Percentiles rank a stretch among this genome's conserved stretches.
phyloP scores from a whole-genome alignment of 164 flowering plant genomes.

The Dillenia suffruticosa region DNA sequence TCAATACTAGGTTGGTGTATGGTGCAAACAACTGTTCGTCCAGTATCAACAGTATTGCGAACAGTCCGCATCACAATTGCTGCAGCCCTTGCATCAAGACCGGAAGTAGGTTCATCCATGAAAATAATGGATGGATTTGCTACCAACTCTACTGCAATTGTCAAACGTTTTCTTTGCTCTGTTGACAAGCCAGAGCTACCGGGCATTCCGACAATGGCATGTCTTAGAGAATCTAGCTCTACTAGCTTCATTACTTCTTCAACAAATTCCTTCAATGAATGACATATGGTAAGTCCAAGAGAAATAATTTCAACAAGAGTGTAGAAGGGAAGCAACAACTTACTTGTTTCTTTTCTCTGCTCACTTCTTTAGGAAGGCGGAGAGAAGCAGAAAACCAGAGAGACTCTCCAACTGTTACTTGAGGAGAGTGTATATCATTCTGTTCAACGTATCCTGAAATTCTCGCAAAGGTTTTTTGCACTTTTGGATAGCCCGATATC shows the following conservation, averaged over 20 bases:
- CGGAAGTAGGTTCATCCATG: conserved; percentile 99
- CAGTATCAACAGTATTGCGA: conserved; percentile 93
- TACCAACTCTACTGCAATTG: conserved; percentile 96
- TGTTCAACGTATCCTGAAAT: conserved; percentile 95
- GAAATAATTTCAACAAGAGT: background rate
- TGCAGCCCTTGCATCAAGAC: conserved; percentile 96
- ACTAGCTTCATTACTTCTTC: conserved; percentile 86
- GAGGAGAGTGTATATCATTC: conserved; percentile 94
- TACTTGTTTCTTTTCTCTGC: conserved; percentile 48
- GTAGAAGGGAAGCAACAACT: conserved; percentile 13
- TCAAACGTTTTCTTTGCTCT: conserved; percentile 90
- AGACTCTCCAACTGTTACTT: conserved; percentile 84
- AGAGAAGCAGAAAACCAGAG: conserved; percentile 72
- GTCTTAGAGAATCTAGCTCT: conserved; percentile 66
- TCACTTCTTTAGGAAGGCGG: conserved; percentile 75
- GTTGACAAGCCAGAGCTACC: conserved; percentile 85
- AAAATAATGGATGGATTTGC: conserved; percentile 95
- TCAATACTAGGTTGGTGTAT: conserved; percentile 97
- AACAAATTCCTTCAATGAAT: conserved; percentile 70
- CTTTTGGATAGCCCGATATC: conserved; percentile 86
- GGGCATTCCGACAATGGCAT: conserved; percentile 89
- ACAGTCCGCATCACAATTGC: conserved; percentile 97
- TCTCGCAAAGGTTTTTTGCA: conserved; percentile 90
- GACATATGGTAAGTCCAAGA: conserved; percentile 3
- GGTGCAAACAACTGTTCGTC: conserved; percentile 96